These are phyloP conservation scores for Coemansia sp. DNA, from an alignment of 192 early-diverging fungal genomes.

Conservation along the genomic window DNA sequence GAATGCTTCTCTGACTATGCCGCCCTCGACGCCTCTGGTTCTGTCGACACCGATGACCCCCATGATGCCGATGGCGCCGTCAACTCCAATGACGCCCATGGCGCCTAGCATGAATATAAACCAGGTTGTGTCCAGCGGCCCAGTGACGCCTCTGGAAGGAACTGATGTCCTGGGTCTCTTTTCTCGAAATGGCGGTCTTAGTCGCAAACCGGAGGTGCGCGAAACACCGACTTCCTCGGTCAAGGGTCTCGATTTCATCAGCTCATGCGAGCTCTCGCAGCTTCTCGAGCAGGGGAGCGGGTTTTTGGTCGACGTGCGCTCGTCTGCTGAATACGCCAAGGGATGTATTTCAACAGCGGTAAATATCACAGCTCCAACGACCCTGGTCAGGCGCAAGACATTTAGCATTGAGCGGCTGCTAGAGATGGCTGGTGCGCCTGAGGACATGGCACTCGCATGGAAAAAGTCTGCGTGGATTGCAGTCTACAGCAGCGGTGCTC, in stretches of 20 bases:
- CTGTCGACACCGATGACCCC: neutral
- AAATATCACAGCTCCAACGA: slow-evolving; percentile 70
- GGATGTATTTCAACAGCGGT: slow-evolving; percentile 61
- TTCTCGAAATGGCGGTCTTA: slow-evolving; percentile 8
- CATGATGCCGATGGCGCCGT: neutral
- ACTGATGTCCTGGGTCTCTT: slow-evolving; percentile 10
- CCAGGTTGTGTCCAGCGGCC: neutral
- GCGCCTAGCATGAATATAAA: neutral
- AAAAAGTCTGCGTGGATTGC: slow-evolving; percentile 60
- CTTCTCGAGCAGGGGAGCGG: slow-evolving; percentile 19
- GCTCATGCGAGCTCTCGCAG: slow-evolving; percentile 13
- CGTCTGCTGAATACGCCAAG: slow-evolving; percentile 57
- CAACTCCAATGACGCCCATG: slow-evolving; percentile 2
- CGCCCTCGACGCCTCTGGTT: slow-evolving; percentile 8
- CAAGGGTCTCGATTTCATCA: slow-evolving; percentile 25
- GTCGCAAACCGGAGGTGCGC: slow-evolving; percentile 10
- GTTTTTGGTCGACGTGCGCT: slow-evolving; percentile 71
- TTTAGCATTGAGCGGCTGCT: slow-evolving; percentile 66
- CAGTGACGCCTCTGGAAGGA: slow-evolving; percentile 5
- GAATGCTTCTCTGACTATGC: neutral
- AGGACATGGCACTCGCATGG: slow-evolving; percentile 57
- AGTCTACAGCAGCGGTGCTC: slow-evolving; percentile 64
- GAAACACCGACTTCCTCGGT: slow-evolving; percentile 9
- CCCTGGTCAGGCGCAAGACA: slow-evolving; percentile 66
- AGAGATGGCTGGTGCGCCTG: slow-evolving; percentile 53